Evolutionary conservation across 176 grass and related monocot genomes (phyloP), one percentile per base, ranked within the genome.

Genomic region (Phragmites australis): DNA sequence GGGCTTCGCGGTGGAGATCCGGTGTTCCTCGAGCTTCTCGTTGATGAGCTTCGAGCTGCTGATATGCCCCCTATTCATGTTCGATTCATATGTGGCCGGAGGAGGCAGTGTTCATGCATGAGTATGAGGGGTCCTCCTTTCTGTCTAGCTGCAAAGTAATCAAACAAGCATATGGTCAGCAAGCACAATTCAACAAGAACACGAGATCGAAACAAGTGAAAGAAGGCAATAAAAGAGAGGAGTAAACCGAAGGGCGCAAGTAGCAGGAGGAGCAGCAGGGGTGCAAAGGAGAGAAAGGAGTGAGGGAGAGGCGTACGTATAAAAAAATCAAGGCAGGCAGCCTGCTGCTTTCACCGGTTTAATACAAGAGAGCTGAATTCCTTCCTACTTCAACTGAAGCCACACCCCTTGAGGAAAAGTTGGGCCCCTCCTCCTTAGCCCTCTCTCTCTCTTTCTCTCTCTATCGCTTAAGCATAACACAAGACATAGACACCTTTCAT

Each of bases 1-100:
- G 78, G 94, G 94, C 75, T 90, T 88, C 41, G 82, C 51, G 43
- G 83, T 84, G 62, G 81, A 92, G 80, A 97, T 97, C 73, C 90
- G 89, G 88, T 94, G 92, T 85, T 97, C 94, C 41, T 94, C 94
- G 26, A 97, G 89, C 85, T 97, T 97, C 39, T 92, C 89, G 75
- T 92, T 90, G 58, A 97, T 97, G 78, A 93, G 88, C 75, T 93
- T 86, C 62, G 91, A 93, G 91, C 91, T 90, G 82, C 91, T 90
- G 85, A 84, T 76, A 43, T 90, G 85, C 25, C 82, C 80, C 63
- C 82, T 88, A 49, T 88, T 87, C 88, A 90, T 93, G 55, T 32
- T 65, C 85, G 56, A 41, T 85, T 87, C 91, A 87, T 52, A 70
- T n/a, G 77, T 72, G 64, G 55, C 62, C 7, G 29, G 22, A 49